These are phyloP conservation scores for Malbranchea cinnamomea DNA, from an alignment of 2,329 filamentous ascomycete genomes.

Conservation along the genomic window DNA sequence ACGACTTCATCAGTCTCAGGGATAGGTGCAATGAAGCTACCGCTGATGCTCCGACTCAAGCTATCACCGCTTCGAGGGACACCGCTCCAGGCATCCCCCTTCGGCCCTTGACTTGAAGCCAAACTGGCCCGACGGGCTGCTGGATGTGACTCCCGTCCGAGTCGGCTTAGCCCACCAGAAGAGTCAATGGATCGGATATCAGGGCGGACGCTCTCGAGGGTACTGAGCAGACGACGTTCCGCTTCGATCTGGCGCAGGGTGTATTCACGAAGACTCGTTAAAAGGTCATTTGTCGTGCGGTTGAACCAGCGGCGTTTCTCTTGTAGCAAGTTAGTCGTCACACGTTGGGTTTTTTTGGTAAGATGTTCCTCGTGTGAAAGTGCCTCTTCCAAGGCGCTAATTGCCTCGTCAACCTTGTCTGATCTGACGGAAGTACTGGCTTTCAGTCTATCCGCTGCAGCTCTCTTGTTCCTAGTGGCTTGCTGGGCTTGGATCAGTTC, in stretches of 20 bases:
- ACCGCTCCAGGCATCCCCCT: conserved; percentile 96
- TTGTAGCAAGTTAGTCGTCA: conserved; percentile 74
- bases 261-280: conserved; percentile 75
- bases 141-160: conserved; percentile 81
- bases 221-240: conserved; percentile 77
- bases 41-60: conserved; percentile 61
- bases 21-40: conserved; percentile 51
- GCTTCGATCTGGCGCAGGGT: conserved; percentile 90
- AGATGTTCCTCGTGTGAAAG: conserved; percentile 67
- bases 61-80: conserved; percentile 71
- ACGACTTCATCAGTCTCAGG: conserved; percentile 47
- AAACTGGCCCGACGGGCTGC: conserved; percentile 57
- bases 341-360: conserved; percentile 69
- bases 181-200: conserved; percentile 88
- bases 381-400: conserved; percentile 76
- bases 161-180: conserved; percentile 73
- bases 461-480: conserved; percentile 63
- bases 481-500: conserved; percentile 89
- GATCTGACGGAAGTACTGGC: conserved; percentile 70
- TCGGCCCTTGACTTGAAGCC: conserved; percentile 81
- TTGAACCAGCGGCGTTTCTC: conserved; percentile 88
- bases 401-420: conserved; percentile 98
- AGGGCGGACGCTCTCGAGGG: conserved; percentile 82
- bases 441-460: conserved; percentile 78
- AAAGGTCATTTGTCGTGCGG: conserved; percentile 69